phyloP scores from a whole-genome alignment of 2,329 filamentous ascomycete species.

The Penicillium sp. region DNA sequence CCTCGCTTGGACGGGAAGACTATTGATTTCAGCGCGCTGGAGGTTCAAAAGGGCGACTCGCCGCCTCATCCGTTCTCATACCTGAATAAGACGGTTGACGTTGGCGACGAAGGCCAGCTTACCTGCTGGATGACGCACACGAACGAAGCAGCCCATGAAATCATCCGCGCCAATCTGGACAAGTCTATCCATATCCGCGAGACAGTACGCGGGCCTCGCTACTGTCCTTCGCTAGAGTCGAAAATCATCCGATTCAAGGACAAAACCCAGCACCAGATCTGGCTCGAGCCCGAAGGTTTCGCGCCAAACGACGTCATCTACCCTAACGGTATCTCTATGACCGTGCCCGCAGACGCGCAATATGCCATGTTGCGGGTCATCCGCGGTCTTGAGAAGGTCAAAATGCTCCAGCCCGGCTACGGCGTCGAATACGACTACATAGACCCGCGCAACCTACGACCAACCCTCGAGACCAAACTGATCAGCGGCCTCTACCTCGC shows the following conservation, averaged over 20 bases:
- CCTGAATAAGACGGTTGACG: constrained; percentile 71
- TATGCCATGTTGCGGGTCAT: constrained; percentile 81
- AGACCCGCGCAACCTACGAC: constrained; percentile 79
- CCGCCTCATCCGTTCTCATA: constrained; percentile 90
- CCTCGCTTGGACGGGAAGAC: constrained; percentile 76
- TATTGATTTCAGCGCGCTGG: constrained; percentile 71
- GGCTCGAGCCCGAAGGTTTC: constrained; percentile 96
- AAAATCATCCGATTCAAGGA: constrained; percentile 86
- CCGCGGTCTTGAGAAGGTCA: constrained; percentile 78
- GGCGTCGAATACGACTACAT: constrained; percentile 99
- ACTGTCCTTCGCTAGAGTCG: constrained; percentile 91
- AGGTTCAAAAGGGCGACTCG: constrained; percentile 74
- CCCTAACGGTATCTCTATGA: constrained; percentile 97
- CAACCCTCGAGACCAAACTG: constrained; percentile 90
- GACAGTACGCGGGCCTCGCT: constrained; percentile 87
- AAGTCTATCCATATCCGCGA: constrained; percentile 96
- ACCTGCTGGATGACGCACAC: constrained; percentile 86
- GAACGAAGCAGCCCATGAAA: constrained; percentile 73
- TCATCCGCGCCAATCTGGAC: constrained; percentile 85
- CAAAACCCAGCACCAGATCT: constrained; percentile 80
- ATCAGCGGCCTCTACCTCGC: constrained; percentile 87
- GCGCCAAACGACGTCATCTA: constrained; percentile 79
- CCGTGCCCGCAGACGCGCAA: constrained; percentile 83
- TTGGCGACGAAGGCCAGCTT: constrained; percentile 67
- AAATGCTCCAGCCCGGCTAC: constrained; percentile 92